These are phyloP conservation scores for Leccinum disarticulatum DNA, from an alignment of 768 basidiomycete genomes.

Conservation along the genomic window DNA sequence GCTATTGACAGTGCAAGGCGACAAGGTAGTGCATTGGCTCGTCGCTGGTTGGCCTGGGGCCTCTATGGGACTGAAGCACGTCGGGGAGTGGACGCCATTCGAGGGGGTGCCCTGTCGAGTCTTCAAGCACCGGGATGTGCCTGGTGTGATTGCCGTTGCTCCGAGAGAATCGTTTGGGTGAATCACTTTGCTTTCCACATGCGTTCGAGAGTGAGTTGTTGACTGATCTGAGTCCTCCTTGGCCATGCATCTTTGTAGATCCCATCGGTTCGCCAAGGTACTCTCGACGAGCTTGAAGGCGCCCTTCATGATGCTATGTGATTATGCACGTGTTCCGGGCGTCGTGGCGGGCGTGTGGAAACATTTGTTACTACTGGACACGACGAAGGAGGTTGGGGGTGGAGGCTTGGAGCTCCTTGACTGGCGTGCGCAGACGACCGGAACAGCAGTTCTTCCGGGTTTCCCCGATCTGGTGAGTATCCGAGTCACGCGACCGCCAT, in stretches of 20 bases:
- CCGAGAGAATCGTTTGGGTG: slow-evolving; percentile 14
- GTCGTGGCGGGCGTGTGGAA: slow-evolving; percentile 24
- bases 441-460: slow-evolving; percentile 26
- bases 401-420: slow-evolving; percentile 30
- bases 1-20: slow-evolving; percentile 28
- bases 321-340: slow-evolving; percentile 25
- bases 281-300: slow-evolving; percentile 18
- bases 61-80: slow-evolving; percentile 13
- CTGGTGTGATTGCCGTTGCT: slow-evolving; percentile 22
- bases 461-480: slow-evolving; percentile 25
- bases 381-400: slow-evolving; percentile 12
- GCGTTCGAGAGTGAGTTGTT: background rate
- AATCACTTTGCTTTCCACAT: background rate
- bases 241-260: background rate
- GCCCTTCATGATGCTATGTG: slow-evolving; percentile 23
- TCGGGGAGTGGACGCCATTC: slow-evolving; percentile 21
- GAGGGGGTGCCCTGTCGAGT: slow-evolving; percentile 20
- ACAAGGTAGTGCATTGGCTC: slow-evolving; percentile 26
- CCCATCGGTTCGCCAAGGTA: slow-evolving; percentile 19
- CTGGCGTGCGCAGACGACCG: slow-evolving; percentile 26
- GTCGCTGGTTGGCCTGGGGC: slow-evolving; percentile 18
- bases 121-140: slow-evolving; percentile 18
- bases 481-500: background rate
- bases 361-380: slow-evolving; percentile 27
- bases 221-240: background rate